phyloP scores from a whole-genome alignment of 225 moss, liverwort and hornwort genomes.

The Sphagnum contortum region DNA sequence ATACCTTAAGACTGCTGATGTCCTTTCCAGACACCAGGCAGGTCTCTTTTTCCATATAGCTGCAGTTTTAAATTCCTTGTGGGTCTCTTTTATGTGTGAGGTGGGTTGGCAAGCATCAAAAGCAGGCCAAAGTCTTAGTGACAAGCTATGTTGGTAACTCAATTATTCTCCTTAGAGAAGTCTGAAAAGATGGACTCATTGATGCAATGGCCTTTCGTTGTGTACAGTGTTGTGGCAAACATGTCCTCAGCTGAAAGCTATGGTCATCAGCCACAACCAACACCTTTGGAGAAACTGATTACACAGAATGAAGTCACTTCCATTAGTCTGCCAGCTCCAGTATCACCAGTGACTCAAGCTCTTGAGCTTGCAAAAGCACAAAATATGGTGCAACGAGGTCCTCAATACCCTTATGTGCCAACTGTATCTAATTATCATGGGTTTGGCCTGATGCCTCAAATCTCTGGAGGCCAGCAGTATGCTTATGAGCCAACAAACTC shows the following conservation, averaged over 20 bases:
- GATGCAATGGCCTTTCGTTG: too few species aligned
- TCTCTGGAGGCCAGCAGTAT: slow-evolving; percentile 58
- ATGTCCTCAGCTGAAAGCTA: slow-evolving; percentile 46
- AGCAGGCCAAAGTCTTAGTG: too few species aligned
- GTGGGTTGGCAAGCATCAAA: too few species aligned
- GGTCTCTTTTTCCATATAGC: too few species aligned
- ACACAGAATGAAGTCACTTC: slow-evolving; percentile 38
- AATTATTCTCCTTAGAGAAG: too few species aligned
- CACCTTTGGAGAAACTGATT: slow-evolving; percentile 35
- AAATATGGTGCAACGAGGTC: slow-evolving; percentile 53
- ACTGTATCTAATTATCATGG: slow-evolving; percentile 70
- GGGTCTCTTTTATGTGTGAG: too few species aligned
- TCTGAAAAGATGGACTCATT: too few species aligned
- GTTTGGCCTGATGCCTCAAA: slow-evolving; percentile 82
- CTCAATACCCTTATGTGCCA: slow-evolving; percentile 64
- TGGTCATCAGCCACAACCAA: slow-evolving; percentile 39
- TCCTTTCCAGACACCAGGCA: too few species aligned
- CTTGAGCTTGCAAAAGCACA: slow-evolving; percentile 63
- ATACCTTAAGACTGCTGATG: too few species aligned
- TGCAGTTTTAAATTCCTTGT: too few species aligned
- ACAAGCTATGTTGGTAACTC: too few species aligned
- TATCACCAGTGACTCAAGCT: slow-evolving; percentile 4
- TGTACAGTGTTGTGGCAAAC: slow-evolving; percentile 21
- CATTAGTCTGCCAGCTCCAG: slow-evolving; percentile 28
- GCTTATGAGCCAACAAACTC: slow-evolving; percentile 69